phyloP scores from a whole-genome alignment of 1,139 yeast genomes.

The Candida smagusa region DNA sequence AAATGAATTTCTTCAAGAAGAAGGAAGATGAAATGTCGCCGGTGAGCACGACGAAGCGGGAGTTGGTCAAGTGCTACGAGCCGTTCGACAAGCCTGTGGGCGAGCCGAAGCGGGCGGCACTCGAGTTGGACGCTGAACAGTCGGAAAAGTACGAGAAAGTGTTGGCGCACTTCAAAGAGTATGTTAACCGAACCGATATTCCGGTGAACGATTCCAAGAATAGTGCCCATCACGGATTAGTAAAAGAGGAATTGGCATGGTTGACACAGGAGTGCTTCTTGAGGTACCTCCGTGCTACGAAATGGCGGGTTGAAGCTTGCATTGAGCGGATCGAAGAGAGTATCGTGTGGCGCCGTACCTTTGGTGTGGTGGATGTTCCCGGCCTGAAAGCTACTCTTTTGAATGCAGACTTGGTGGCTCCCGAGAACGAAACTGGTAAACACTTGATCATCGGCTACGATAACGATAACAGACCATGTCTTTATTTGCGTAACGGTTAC shows the following conservation, averaged over 20 bases:
- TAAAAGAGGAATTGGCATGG: slow-evolving; percentile 79
- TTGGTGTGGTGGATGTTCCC: slow-evolving; percentile 70
- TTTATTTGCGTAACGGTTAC: slow-evolving; percentile 85
- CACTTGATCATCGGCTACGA: slow-evolving; percentile 87
- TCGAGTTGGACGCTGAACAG: slow-evolving; percentile 45
- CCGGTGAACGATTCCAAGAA: slow-evolving; percentile 26
- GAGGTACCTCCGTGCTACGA: slow-evolving; percentile 86
- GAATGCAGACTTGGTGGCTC: slow-evolving; percentile 59
- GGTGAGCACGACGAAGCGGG: slow-evolving; percentile 6
- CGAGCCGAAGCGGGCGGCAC: slow-evolving; percentile 27
- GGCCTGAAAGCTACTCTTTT: slow-evolving; percentile 42
- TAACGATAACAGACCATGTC: slow-evolving; percentile 82
- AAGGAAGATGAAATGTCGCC: slow-evolving; percentile 1
- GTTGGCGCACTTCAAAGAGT: slow-evolving; percentile 53
- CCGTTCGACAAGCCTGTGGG: slow-evolving; percentile 43
- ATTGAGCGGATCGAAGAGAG: slow-evolving; percentile 73
- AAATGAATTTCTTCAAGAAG: slow-evolving; percentile 12
- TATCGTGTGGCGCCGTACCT: slow-evolving; percentile 86
- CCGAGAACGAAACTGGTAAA: slow-evolving; percentile 84
- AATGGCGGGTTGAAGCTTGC: slow-evolving; percentile 75
- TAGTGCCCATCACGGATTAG: slow-evolving; percentile 30
- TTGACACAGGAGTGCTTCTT: slow-evolving; percentile 83
- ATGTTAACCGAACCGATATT: slow-evolving; percentile 19
- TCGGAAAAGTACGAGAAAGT: slow-evolving; percentile 55
- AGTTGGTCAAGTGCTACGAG: slow-evolving; percentile 30